Conservation (phyloP, 2,329 filamentous ascomycete genomes). For the Colletotrichum acutatum region DNA sequence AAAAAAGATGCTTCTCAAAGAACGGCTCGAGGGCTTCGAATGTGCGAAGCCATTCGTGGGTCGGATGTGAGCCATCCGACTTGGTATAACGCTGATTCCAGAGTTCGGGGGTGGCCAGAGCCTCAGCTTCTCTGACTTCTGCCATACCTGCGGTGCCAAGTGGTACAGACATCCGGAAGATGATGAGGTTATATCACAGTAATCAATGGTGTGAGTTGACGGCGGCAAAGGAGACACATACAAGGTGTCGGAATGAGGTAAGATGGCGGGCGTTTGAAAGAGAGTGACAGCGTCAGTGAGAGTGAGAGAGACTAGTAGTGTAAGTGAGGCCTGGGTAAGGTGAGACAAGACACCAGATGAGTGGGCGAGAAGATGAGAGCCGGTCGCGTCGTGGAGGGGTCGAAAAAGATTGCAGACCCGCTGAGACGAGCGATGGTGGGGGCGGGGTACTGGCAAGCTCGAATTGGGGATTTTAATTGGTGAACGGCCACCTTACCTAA, state of each 20-base stretch:
- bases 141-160: background rate
- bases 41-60: constrained; percentile 65
- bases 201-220: background rate
- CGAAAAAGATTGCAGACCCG: background rate
- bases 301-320: no score
- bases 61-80: constrained; percentile 49
- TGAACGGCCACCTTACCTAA: background rate
- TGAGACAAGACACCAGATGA: no score
- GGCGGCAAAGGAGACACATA: no score
- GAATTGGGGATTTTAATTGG: background rate
- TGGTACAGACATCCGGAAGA: constrained; percentile 4
- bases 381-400: background rate
- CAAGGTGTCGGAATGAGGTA: no score
- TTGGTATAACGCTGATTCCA: constrained; percentile 62
- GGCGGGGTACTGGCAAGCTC: background rate
- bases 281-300: no score
- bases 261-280: no score
- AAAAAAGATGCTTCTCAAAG: constrained; percentile 55
- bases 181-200: background rate
- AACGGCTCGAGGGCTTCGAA: constrained; percentile 61
- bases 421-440: background rate
- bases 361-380: no score
- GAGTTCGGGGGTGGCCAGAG: constrained; percentile 54
- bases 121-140: constrained; percentile 26
- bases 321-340: no score